Conservation (phyloP, 164 flowering plant genomes). For the Chimonanthus salicifolius region DNA sequence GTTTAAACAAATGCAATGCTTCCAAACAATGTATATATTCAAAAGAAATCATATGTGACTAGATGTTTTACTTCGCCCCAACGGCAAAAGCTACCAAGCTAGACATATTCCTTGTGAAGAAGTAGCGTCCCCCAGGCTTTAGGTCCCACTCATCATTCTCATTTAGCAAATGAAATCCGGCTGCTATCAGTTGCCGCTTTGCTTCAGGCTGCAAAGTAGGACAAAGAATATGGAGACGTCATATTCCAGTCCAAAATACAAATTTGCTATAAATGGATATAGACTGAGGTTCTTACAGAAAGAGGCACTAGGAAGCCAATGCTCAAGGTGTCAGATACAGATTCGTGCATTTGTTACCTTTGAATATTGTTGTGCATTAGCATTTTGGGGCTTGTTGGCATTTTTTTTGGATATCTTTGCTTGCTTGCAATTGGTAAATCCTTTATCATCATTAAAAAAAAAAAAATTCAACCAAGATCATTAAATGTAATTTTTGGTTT, state of each 20-base stretch:
- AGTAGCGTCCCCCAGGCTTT: slow-evolving; percentile 89
- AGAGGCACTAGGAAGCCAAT: too few relatives aligned
- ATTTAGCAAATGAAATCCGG: slow-evolving; percentile 73
- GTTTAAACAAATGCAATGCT: neutral
- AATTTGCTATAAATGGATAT: neutral
- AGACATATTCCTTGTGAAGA: slow-evolving; percentile 93
- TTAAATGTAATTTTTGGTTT: neutral
- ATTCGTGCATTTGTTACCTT: too few relatives aligned
- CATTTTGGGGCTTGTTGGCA: too few relatives aligned
- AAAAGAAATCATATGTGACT: neutral
- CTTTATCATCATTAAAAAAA: neutral
- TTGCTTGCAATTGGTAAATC: too few relatives aligned
- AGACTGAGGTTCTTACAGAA: neutral
- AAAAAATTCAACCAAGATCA: neutral
- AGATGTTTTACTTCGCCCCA: slow-evolving; percentile 66
- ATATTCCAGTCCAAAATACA: neutral
- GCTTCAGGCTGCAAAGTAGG: slow-evolving; percentile 74
- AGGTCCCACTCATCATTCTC: slow-evolving; percentile 95
- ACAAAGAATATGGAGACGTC: neutral
- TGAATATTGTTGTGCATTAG: too few relatives aligned
- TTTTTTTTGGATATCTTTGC: too few relatives aligned
- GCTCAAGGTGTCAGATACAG: too few relatives aligned
- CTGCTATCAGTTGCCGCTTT: slow-evolving; percentile 61
- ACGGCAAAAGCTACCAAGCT: slow-evolving; percentile 86
- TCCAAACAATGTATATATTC: neutral